Conservation (phyloP, 495 filamentous ascomycete genomes). For the Parachaetomium inaequale region DNA sequence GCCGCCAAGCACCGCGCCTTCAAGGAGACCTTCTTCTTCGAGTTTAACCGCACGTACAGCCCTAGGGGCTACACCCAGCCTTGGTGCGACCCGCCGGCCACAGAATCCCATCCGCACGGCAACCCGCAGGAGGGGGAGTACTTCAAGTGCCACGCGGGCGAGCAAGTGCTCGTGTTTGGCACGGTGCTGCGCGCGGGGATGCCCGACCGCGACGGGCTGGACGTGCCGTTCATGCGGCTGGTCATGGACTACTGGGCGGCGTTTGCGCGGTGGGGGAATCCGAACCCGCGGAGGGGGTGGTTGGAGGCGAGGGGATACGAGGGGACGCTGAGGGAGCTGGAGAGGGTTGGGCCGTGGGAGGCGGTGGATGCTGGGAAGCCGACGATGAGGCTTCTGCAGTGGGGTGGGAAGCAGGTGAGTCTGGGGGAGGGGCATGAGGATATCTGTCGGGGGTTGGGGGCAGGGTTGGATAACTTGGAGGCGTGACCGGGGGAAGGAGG, state of each 20-base stretch:
- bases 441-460: conserved; percentile 25
- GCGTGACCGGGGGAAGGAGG: not conserved
- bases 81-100: conserved; percentile 36
- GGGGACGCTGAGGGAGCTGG: conserved; percentile 23
- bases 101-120: conserved; percentile 30
- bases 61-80: conserved; percentile 38
- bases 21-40: conserved; percentile 33
- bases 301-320: conserved; percentile 21
- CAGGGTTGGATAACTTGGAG: conserved; percentile 25
- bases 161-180: conserved; percentile 44
- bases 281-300: conserved; percentile 24
- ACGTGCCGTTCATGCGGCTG: conserved; percentile 28
- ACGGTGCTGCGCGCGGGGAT: conserved; percentile 24
- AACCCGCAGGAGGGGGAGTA: conserved; percentile 40
- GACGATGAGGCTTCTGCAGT: conserved; percentile 31
- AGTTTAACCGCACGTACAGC: conserved; percentile 47
- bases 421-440: conserved; percentile 20
- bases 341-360: conserved; percentile 26
- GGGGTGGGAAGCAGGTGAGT: conserved; percentile 26
- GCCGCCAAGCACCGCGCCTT: conserved; percentile 32
- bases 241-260: conserved; percentile 30
- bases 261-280: conserved; percentile 30
- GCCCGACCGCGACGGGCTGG: conserved; percentile 29
- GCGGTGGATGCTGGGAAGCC: conserved; percentile 16
- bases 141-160: conserved; percentile 50